Evolutionary conservation across 1,139 yeast species (phyloP), one percentile per base, ranked within the genome.

Genomic region (Taphrina wiesneri): DNA sequence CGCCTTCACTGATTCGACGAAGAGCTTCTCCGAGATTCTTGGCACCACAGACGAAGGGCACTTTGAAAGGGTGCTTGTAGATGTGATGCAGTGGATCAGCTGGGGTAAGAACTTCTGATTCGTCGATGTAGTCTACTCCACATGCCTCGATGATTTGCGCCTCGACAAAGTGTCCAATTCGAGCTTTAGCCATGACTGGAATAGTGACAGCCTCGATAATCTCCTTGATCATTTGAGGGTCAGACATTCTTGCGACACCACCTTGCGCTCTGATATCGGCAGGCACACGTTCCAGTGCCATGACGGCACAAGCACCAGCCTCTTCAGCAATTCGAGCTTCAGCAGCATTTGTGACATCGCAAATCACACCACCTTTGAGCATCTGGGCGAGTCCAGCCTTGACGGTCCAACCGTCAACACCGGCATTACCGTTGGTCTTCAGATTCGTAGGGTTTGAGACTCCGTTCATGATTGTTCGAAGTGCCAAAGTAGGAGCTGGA

Each of bases 251-350:
- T 70, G 95, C 89, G 61, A 89, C 96, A 70, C 88, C 88, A 62
- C 95, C 93, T 65, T 88, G 85, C 68, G 85, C 86, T 73, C 96
- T 82, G 85, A 89, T 88, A 74, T 89, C 96, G 17, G 96, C 92
- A 25, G 96, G 96, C 67, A 89, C 90, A 72, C 88, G 80, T 77
- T 89, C 96, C 71, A 89, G 81, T 2, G 96, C 96, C 96, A 88
- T 89, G 45, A 89, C 96, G 11, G 96, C 95, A 78, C 90, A 87
- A 13, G 96, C 96, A 52, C 96, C 96, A 1, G 96, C 93, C 68
- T 79, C 81, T 76, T 89, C 95, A 36, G 96, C 96, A 69, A 89
- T 84, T 56, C 76, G 73, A 25, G 87, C 87, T 74, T 84, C 86
- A 69, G 83, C 87, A 32, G 83, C 82, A 62, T 62, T 66, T 21